These are phyloP conservation scores for Lasiosphaeria ovina DNA, from an alignment of 495 filamentous ascomycete genomes.

Conservation along the genomic window DNA sequence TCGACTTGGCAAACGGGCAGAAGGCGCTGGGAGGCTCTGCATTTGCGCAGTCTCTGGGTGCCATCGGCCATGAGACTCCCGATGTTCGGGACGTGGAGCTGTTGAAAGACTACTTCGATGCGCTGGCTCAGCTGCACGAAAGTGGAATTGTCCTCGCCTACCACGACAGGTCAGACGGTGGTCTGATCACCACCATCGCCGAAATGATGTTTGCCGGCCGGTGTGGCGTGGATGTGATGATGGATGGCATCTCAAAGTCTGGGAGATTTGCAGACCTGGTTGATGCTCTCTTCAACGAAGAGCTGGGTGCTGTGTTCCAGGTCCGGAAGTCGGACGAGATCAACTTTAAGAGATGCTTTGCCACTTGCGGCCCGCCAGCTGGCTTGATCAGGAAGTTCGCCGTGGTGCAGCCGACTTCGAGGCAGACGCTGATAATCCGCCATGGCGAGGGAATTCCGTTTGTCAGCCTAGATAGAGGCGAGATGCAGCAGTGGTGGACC, in stretches of 20 bases:
- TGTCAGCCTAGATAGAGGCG: slow-evolving; percentile 63
- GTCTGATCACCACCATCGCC: slow-evolving; percentile 83
- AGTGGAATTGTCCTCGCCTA: slow-evolving; percentile 87
- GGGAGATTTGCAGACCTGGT: slow-evolving; percentile 62
- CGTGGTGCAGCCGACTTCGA: slow-evolving; percentile 60
- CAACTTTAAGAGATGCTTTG: slow-evolving; percentile 85
- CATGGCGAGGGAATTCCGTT: slow-evolving; percentile 59
- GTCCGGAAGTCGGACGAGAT: slow-evolving; percentile 79
- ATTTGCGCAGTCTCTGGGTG: slow-evolving; percentile 86
- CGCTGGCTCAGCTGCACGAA: slow-evolving; percentile 81
- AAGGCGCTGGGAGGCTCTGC: slow-evolving; percentile 89
- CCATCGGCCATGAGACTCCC: slow-evolving; percentile 78
- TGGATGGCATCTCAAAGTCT: slow-evolving; percentile 65
- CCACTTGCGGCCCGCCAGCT: slow-evolving; percentile 82
- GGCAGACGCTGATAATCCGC: slow-evolving; percentile 75
- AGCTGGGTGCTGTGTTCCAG: slow-evolving; percentile 97
- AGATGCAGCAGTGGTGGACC: slow-evolving; percentile 86
- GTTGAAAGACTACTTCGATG: slow-evolving; percentile 90
- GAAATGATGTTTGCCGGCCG: slow-evolving; percentile 99
- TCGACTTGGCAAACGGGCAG: slow-evolving; percentile 76
- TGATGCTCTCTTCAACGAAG: slow-evolving; percentile 87
- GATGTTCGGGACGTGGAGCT: slow-evolving; percentile 79
- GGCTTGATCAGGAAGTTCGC: slow-evolving; percentile 82
- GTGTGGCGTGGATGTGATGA: slow-evolving; percentile 80
- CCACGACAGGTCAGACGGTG: slow-evolving; percentile 92